Evolutionary conservation across 768 basidiomycete genomes (phyloP).

Genomic region (Fistulinella prunicolor): DNA sequence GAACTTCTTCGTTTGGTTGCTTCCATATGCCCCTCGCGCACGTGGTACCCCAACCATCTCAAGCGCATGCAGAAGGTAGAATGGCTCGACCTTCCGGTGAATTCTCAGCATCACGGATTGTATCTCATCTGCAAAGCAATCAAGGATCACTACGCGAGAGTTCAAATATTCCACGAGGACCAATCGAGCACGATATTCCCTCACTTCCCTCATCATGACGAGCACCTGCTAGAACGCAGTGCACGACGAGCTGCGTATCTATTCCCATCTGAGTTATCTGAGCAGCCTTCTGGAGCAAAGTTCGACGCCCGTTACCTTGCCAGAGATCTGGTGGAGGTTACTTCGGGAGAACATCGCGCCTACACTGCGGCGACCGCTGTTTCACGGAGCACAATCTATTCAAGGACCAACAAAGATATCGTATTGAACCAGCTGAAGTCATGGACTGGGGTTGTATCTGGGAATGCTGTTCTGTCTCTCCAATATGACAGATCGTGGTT

Average conservation of each 20-base stretch:
- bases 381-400: neutral
- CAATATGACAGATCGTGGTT: constrained; percentile 29
- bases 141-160: constrained; percentile 17
- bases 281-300: neutral
- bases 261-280: constrained; percentile 4
- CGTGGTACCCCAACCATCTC: constrained; percentile 39
- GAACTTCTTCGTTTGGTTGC: constrained; percentile 34
- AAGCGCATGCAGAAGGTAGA: constrained; percentile 43
- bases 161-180: constrained; percentile 11
- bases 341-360: constrained; percentile 7
- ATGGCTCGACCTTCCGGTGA: constrained; percentile 25
- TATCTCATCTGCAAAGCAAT: constrained; percentile 24
- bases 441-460: neutral
- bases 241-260: constrained; percentile 1
- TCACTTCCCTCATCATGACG: constrained; percentile 2
- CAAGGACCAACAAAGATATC: neutral
- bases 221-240: constrained; percentile 15
- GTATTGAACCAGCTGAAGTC: constrained; percentile 7
- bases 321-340: constrained; percentile 3
- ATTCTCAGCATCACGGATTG: constrained; percentile 32
- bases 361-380: constrained; percentile 8
- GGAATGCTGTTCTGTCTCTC: constrained; percentile 2
- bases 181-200: neutral
- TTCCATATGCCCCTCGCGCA: constrained; percentile 33
- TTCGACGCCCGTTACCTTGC: constrained; percentile 7